Base-by-base conservation (phyloP, 2,329 filamentous ascomycete species). In the Nemania sp. region DNA sequence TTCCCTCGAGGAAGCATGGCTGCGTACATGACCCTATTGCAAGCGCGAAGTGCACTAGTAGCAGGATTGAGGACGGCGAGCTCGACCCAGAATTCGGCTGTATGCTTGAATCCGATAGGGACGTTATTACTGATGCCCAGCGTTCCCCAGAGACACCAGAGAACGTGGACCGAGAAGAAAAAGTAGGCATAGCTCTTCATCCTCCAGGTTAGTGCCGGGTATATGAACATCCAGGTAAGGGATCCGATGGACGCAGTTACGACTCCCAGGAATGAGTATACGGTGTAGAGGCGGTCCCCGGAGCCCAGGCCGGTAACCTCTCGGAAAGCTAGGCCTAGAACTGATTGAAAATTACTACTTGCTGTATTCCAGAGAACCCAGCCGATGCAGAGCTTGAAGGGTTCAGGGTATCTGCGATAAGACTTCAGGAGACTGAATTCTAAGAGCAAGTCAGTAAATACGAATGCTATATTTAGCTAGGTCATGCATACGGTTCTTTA, bases 291-390 rank as follows among this genome's bases (percentile, higher is more conserved):
- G 18, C 63, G 55, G 26, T 62, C 68, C 15, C 62, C 68, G 0
- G 56, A 57, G 4, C 62, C 66, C 3, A 70, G 24, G 22, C 66
- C 68, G 18, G 53, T 69, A 2, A 62, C 55, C 59, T 70, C 68
- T 32, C 62, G 66, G 35, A 70, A 70, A 7, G 64, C 59, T 1
- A 65, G 41, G 49, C 55, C 66, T 6, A 70, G 13, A 2, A 70
- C 51, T 8, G 68, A 65, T 47, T 62, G 61, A 51, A 70, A 70
- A 45, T 70, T 70, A 22, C 56, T 62, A 10, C 47, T 66, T 7
- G 68, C 68, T n/a, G 65, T 65, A 35, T 70, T 65, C 62, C 66
- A 70, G 24, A 70, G 66, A 5, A 68, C 66, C 68, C 68, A 70
- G 15, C 68, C 68, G n/a, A 66, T 62, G 43, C 68, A 70, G 35